phyloP scores from a whole-genome alignment of 2,329 filamentous ascomycete species.

The Teratosphaeria gauchensis region DNA sequence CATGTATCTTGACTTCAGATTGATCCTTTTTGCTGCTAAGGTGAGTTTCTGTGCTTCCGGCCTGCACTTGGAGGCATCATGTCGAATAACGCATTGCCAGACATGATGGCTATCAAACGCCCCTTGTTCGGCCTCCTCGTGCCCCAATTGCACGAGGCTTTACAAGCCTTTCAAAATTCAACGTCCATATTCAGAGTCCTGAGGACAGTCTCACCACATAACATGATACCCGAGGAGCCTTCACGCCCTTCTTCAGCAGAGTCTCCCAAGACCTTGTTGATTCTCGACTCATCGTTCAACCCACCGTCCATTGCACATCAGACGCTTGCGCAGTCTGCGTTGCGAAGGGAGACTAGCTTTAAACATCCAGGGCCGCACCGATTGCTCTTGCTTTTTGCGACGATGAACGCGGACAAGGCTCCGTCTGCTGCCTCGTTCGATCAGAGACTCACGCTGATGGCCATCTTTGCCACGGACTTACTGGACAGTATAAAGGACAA shows the following conservation, averaged over 20 bases:
- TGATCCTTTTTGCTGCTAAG: background rate
- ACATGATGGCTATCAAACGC: slow-evolving; percentile 7
- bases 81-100: slow-evolving; percentile 4
- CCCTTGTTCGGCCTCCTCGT: slow-evolving; percentile 21
- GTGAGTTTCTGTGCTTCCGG: background rate
- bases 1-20: background rate
- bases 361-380: slow-evolving; percentile 32
- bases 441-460: slow-evolving; percentile 62
- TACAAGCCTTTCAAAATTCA: slow-evolving; percentile 36
- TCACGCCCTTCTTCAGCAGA: slow-evolving; percentile 6
- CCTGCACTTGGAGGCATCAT: background rate
- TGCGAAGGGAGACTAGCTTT: slow-evolving; percentile 28
- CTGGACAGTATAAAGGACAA: slow-evolving; percentile 13
- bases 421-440: slow-evolving; percentile 59
- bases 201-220: slow-evolving; percentile 21
- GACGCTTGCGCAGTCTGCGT: slow-evolving; percentile 44
- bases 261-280: slow-evolving; percentile 43
- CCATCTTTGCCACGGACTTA: slow-evolving; percentile 52
- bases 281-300: slow-evolving; percentile 59
- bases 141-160: slow-evolving; percentile 28
- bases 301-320: slow-evolving; percentile 53
- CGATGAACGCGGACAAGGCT: slow-evolving; percentile 56
- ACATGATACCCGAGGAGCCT: slow-evolving; percentile 10
- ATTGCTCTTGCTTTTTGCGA: slow-evolving; percentile 51
- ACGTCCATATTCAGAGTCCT: slow-evolving; percentile 26